phyloP scores from a whole-genome alignment of 129 eudicot species.

The Pulicaria dysenterica region DNA sequence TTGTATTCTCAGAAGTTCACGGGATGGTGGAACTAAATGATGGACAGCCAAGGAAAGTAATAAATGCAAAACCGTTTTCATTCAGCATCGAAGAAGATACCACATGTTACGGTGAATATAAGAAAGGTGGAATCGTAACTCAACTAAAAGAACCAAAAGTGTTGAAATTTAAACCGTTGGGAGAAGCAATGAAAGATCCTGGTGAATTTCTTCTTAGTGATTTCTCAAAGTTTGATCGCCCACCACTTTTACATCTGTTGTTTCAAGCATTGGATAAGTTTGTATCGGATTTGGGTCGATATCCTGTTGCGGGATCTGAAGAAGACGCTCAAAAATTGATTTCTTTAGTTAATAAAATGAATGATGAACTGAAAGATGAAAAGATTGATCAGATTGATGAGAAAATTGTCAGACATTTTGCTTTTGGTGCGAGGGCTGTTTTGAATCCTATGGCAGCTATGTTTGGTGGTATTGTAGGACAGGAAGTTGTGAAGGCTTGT shows the following conservation, averaged over 20 bases:
- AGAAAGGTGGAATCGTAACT: slow-evolving; percentile 81
- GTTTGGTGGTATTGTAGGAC: slow-evolving; percentile 95
- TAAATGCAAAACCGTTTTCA: slow-evolving; percentile 72
- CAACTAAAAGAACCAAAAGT: slow-evolving; percentile 84
- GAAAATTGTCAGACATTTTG: slow-evolving; percentile 51
- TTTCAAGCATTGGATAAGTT: slow-evolving; percentile 84
- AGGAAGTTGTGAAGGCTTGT: slow-evolving; percentile 94
- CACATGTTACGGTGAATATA: slow-evolving; percentile 54
- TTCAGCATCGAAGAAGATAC: slow-evolving; percentile 85
- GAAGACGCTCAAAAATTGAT: slow-evolving; percentile 65
- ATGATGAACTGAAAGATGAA: slow-evolving; percentile 44
- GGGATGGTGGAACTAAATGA: slow-evolving; percentile 87
- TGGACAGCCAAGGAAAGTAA: slow-evolving; percentile 77
- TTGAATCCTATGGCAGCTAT: slow-evolving; percentile 91
- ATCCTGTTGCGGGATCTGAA: slow-evolving; percentile 68
- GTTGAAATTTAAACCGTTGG: slow-evolving; percentile 68
- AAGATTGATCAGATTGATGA: slow-evolving; percentile 53
- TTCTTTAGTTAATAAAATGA: slow-evolving; percentile 45
- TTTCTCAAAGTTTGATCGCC: slow-evolving; percentile 86
- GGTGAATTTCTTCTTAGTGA: slow-evolving; percentile 90
- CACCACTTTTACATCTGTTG: slow-evolving; percentile 83
- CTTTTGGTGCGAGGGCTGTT: slow-evolving; percentile 91
- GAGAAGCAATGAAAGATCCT: slow-evolving; percentile 72
- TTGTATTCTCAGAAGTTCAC: slow-evolving; percentile 76
- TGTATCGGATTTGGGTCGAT: slow-evolving; percentile 50